Conservation (phyloP, 2,329 filamentous ascomycete species). For the Bipolaris oryzae region DNA sequence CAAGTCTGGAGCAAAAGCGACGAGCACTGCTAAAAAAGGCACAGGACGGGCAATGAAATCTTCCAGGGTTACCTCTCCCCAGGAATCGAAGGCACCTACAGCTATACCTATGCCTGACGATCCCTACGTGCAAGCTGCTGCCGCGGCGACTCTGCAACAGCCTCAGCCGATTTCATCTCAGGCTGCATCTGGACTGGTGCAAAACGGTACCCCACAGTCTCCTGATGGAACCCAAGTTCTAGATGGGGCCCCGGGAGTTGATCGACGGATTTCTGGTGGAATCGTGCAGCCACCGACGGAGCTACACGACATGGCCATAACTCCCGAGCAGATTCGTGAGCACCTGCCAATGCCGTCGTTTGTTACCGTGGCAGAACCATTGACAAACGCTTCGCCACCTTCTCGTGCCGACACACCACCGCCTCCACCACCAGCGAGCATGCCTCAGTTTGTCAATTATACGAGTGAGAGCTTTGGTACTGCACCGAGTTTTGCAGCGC, state of each 20-base stretch:
- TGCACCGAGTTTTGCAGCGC: not conserved
- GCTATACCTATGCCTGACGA: slow-evolving; percentile 44
- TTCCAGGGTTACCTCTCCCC: slow-evolving; percentile 35
- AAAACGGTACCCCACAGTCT: not conserved
- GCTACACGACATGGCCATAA: slow-evolving; percentile 39
- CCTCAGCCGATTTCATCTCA: slow-evolving; percentile 36
- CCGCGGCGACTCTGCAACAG: slow-evolving; percentile 31
- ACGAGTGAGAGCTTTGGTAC: slow-evolving; percentile 28
- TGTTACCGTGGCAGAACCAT: slow-evolving; percentile 28
- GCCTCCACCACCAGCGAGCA: slow-evolving; percentile 41
- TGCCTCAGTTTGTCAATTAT: slow-evolving; percentile 45
- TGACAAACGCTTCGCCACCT: slow-evolving; percentile 33
- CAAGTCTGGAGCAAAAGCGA: slow-evolving; percentile 24
- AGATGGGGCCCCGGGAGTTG: not conserved
- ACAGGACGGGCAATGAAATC: slow-evolving; percentile 33
- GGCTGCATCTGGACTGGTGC: slow-evolving; percentile 12
- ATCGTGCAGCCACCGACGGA: slow-evolving; percentile 39
- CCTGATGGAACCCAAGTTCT: not conserved
- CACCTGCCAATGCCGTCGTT: slow-evolving; percentile 45
- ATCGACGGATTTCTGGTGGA: slow-evolving; percentile 26
- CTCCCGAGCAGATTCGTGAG: slow-evolving; percentile 44
- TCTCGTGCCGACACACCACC: slow-evolving; percentile 48
- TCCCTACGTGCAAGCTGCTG: slow-evolving; percentile 31
- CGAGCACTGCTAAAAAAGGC: slow-evolving; percentile 30
- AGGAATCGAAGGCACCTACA: slow-evolving; percentile 40